Percentiles rank a stretch among this genome's conserved stretches.
phyloP scores from a whole-genome alignment of 1,284 basidiomycete species.

The Abortiporus biennis region DNA sequence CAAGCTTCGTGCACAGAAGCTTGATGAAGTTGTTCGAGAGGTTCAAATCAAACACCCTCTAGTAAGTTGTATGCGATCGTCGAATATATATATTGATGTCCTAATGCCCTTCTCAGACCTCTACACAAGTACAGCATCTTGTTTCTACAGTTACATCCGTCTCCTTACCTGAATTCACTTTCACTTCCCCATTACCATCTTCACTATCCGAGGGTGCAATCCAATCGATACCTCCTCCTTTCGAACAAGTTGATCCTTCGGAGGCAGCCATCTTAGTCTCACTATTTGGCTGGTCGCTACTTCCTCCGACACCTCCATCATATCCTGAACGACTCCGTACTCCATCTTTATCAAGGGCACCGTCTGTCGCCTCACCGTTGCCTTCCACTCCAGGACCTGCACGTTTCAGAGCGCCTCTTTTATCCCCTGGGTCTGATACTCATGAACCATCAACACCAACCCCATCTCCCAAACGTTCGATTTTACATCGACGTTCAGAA shows the following conservation, averaged over 20 bases:
- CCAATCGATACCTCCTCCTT: slow-evolving; percentile 1
- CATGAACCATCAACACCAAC: slow-evolving; percentile 15
- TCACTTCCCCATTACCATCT: slow-evolving; percentile 6
- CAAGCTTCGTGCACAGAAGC: slow-evolving; percentile 43
- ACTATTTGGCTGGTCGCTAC: slow-evolving; percentile 65
- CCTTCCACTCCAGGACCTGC: slow-evolving; percentile 32
- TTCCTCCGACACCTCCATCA: slow-evolving; percentile 23
- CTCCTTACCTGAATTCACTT: slow-evolving; percentile 12
- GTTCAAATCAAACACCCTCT: slow-evolving; percentile 67
- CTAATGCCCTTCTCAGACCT: slow-evolving; percentile 19
- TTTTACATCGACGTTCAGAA: slow-evolving; percentile 7
- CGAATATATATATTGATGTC: slow-evolving; percentile 7
- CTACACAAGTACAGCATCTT: slow-evolving; percentile 28
- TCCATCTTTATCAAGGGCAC: slow-evolving; percentile 33
- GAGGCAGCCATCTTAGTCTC: slow-evolving; percentile 53
- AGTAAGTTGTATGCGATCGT: slow-evolving; percentile 31
- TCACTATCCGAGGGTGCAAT: slow-evolving; percentile 7
- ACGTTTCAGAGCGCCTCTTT: slow-evolving; percentile 32
- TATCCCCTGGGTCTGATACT: not conserved
- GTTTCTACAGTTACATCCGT: slow-evolving; percentile 25
- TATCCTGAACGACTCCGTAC: slow-evolving; percentile 26
- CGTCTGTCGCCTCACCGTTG: slow-evolving; percentile 31
- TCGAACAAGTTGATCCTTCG: slow-evolving; percentile 31
- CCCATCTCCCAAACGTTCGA: slow-evolving; percentile 12
- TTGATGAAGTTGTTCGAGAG: slow-evolving; percentile 47